Evolutionary conservation across 2,329 filamentous ascomycete species (phyloP), one percentile per base, ranked within the genome.

Genomic region (Macrophomina tecta): DNA sequence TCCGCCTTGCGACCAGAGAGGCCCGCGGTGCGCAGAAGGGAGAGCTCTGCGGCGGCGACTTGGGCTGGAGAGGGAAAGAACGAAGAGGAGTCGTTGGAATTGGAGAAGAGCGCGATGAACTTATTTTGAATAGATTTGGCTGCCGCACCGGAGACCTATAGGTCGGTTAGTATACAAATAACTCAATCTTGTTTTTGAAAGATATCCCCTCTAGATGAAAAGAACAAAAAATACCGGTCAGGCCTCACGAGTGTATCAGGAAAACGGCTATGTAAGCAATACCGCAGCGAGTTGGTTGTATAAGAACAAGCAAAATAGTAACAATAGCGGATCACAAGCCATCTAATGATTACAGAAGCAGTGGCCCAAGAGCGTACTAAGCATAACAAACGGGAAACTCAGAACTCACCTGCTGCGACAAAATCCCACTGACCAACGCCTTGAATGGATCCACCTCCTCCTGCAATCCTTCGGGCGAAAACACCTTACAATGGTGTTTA

Each of bases 1-100:
- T 98, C 95, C 55, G 95, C 95, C 81, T 99, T 99, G 67, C 95
- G 89, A 80, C 96, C 91, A 3, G 93, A 97, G 60, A 99, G 86
- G 0, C 95, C 95, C 0, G 94, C 95, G 7, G 90, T 90, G 36
- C 94, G 90, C 8, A 99, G 85, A 3, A 81, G 85, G 36, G 90
- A 81, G 38, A 97, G 81, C 18, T 89, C 80, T 61, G 83, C 86
- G 8, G 81, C 76, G 0, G 87, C 86, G 7, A 98, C 92, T 70
- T 92, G 84, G 0, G 88, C 85, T 0, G 95, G 94, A 0, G 87
- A 86, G 0, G 94, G 94, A 74, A 97, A 98, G 42, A 70, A 72
- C 16, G 73, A 71, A 2, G 74, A 64, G 6, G 73, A 70, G 18
- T 69, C 66, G 55, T 70, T 72, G 52, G 62, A 72, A 30, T 48